These are phyloP conservation scores for Aspergillus quadrilineatus DNA, from an alignment of 2,329 filamentous ascomycete genomes.

Conservation along the genomic window DNA sequence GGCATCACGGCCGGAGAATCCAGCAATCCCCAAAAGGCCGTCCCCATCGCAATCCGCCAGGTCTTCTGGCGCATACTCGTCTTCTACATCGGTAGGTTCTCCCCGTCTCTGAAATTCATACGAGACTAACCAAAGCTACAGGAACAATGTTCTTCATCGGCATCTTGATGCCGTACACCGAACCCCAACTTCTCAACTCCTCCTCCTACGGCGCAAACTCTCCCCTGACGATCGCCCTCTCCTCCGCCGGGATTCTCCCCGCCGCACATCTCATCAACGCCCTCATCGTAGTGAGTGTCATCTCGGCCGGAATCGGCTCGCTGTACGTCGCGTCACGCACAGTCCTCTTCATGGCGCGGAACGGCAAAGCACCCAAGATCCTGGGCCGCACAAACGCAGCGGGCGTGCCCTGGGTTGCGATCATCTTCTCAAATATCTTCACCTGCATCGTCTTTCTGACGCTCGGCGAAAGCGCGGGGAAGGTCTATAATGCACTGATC, in stretches of 20 bases:
- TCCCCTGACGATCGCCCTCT: constrained; percentile 71
- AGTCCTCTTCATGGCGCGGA: constrained; percentile 72
- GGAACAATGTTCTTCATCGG: constrained; percentile 73
- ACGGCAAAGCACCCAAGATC: constrained; percentile 67
- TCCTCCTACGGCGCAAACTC: constrained; percentile 65
- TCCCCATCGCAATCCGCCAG: constrained; percentile 45
- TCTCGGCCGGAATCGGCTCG: constrained; percentile 70
- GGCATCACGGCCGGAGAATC: constrained; percentile 39
- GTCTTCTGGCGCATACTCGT: constrained; percentile 49
- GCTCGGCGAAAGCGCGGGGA: constrained; percentile 31
- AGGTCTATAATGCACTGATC: constrained; percentile 32
- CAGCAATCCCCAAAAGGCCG: constrained; percentile 46
- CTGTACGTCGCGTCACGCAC: constrained; percentile 77
- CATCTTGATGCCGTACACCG: constrained; percentile 69
- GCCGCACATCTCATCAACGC: constrained; percentile 77
- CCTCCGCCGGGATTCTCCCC: constrained; percentile 70
- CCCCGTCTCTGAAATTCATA: neutral
- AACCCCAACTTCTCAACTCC: constrained; percentile 61
- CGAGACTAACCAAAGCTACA: constrained; percentile 4
- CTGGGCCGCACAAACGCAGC: constrained; percentile 66
- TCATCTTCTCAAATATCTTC: constrained; percentile 69
- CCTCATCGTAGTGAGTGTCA: constrained; percentile 71
- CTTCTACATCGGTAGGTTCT: constrained; percentile 56
- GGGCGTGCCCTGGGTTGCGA: constrained; percentile 60
- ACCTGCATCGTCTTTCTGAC: constrained; percentile 48